These are phyloP conservation scores for Castanea crenata DNA, from an alignment of 306 rosid genomes.

Conservation along the genomic window DNA sequence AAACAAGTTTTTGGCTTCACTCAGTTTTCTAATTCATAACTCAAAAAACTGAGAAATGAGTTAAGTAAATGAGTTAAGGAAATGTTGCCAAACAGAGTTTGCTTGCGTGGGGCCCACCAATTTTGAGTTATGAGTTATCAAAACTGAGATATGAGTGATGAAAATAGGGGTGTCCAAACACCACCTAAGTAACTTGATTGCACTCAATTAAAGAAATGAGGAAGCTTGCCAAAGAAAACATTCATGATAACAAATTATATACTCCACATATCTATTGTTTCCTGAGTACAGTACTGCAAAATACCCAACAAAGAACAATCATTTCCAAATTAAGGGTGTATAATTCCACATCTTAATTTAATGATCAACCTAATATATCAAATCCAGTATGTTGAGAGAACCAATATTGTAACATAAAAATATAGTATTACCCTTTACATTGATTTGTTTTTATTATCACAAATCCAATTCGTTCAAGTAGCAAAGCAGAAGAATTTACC, in stretches of 20 bases:
- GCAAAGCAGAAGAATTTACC: conserved; percentile 42
- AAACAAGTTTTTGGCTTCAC: too few species aligned
- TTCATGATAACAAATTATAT: not conserved
- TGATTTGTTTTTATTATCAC: not conserved
- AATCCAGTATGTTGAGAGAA: not conserved
- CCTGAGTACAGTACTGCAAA: not conserved
- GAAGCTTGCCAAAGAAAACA: not conserved
- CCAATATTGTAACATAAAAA: not conserved
- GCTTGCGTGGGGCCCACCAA: too few species aligned
- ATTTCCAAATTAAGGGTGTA: not conserved
- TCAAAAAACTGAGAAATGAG: too few species aligned
- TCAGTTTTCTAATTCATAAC: too few species aligned
- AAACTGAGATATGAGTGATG: too few species aligned
- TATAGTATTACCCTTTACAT: not conserved
- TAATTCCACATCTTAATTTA: not conserved
- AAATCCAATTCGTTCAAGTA: not conserved
- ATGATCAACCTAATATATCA: not conserved
- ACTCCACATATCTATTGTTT: not conserved
- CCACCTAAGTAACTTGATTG: not conserved
- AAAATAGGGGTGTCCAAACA: too few species aligned
- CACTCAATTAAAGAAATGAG: not conserved
- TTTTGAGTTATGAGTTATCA: too few species aligned
- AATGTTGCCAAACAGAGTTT: too few species aligned
- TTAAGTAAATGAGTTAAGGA: too few species aligned
- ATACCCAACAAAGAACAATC: not conserved